These are phyloP conservation scores for Vicia faba DNA, from an alignment of 306 rosid genomes.

Conservation along the genomic window DNA sequence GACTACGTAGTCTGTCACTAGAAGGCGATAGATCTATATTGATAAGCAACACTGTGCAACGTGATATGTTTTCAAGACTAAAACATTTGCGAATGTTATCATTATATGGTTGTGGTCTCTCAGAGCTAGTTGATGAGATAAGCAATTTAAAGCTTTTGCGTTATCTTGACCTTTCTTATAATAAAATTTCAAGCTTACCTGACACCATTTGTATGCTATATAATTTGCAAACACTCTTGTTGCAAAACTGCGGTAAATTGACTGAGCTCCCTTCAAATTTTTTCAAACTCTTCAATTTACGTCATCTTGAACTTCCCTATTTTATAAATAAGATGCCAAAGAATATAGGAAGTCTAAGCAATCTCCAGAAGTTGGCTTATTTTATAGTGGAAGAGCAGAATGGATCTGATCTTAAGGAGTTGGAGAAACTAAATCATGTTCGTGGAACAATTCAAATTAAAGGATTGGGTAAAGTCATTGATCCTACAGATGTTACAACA, in stretches of 20 bases:
- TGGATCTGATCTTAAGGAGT: background rate
- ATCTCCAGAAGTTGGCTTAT: background rate
- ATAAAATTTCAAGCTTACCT: constrained; percentile 20
- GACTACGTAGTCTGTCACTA: background rate
- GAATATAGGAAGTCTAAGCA: constrained; percentile 1
- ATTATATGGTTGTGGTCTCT: fast-evolving
- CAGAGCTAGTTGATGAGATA: background rate
- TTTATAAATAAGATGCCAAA: constrained; percentile 22
- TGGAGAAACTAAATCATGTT: constrained; percentile 10
- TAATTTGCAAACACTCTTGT: constrained; percentile 36
- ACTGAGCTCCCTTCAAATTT: constrained; percentile 4
- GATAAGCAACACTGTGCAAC: background rate
- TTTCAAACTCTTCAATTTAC: constrained; percentile 35
- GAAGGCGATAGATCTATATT: fast-evolving
- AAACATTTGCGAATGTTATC: constrained; percentile 4
- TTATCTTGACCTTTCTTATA: background rate
- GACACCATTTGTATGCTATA: constrained; percentile 31
- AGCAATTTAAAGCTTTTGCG: background rate
- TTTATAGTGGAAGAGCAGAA: background rate
- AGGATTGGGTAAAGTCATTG: background rate
- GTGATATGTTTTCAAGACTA: background rate
- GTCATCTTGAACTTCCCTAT: constrained; percentile 19
- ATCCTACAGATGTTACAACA: background rate
- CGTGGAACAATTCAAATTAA: constrained; percentile 12
- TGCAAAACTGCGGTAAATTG: background rate